These are phyloP conservation scores for Polyporus tsugae DNA, from an alignment of 1,284 basidiomycete species.

Conservation along the genomic window DNA sequence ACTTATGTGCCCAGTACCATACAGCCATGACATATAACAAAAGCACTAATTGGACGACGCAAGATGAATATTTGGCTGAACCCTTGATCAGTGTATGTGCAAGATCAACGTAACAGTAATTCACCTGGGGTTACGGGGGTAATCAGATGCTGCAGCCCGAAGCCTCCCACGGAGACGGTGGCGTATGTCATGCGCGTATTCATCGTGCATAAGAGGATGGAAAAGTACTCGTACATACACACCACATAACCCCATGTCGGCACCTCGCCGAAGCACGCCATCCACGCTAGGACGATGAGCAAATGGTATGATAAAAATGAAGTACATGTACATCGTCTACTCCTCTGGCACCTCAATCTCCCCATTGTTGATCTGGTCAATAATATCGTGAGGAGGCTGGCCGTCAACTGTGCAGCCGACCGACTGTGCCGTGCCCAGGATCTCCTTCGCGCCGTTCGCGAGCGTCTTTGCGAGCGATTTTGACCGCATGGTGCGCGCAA, in stretches of 20 bases:
- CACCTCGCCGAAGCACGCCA: neutral
- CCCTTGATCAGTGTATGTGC: no score
- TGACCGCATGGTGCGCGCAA: slow-evolving; percentile 95
- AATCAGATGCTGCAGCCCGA: neutral
- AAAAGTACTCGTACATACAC: slow-evolving; percentile 19
- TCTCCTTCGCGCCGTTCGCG: slow-evolving; percentile 93
- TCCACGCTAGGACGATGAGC: slow-evolving; percentile 15
- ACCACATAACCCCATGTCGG: neutral
- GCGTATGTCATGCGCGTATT: neutral
- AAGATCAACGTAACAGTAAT: no score
- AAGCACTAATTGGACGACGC: no score
- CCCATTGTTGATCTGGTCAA: slow-evolving; percentile 95
- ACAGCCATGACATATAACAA: no score
- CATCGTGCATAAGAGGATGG: neutral
- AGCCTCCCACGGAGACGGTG: neutral
- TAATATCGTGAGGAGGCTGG: slow-evolving; percentile 92
- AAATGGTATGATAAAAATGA: slow-evolving; percentile 30
- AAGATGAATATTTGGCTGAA: no score
- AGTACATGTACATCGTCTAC: slow-evolving; percentile 49
- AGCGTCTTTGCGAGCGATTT: slow-evolving; percentile 96
- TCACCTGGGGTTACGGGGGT: neutral
- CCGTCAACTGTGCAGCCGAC: slow-evolving; percentile 98
- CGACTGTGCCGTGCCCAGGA: slow-evolving; percentile 92
- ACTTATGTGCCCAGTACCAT: no score
- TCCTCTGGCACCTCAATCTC: slow-evolving; percentile 96